Base-by-base conservation (phyloP, 192 early-diverging fungal genomes). In the Gryganskiella cystojenkinii region DNA sequence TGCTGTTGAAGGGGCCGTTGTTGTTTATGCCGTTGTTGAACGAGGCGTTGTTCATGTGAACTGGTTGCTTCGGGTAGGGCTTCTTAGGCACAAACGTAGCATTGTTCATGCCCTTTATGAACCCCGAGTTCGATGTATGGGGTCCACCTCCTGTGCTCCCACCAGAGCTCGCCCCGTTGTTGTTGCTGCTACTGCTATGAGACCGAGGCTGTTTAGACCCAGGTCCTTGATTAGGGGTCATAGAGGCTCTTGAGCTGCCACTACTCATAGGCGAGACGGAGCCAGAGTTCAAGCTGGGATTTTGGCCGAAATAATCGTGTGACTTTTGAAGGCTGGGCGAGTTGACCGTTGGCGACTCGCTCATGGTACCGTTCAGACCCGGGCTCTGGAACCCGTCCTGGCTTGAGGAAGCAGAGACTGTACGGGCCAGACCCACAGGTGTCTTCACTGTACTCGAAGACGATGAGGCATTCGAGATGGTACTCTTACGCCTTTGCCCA, bases 341-440 rank as follows among this genome's bases (percentile, higher is more conserved):
- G 43, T 64, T 68, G 25, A 59, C 54, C 4, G 66, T 33, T 0
- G 74, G 74, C 7, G 74, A 78, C 35, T 78, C 74, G n/a, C 66
- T 69, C 24, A 72, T 20, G 11, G 66, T 33, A 6, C 34, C 22
- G 19, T 42, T 55, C 2, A 64, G 47, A 33, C 35, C 35, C 7
- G 74, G 66, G 33, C 74, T 78, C 15, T 64, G 53, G 51, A 67
- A 68, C 43, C 74, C 74, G 53, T 78, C 74, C 56, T 78, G 74
- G 13, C 74, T 78, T 13, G 74, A 78, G 11, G 74, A 69, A 7
- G 74, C 63, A 1, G 74, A 78, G 6, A 69, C 53, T 11, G 74
- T 78, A 4, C 74, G 43, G 13, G 74, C 66, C 3, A 78, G 34
- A 17, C 61, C 64, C 4, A 75, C 47, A 1, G 65, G 28, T n/a